Evolutionary conservation across 2,329 filamentous ascomycete genomes (phyloP).

Genomic region (Didymella sp.): DNA sequence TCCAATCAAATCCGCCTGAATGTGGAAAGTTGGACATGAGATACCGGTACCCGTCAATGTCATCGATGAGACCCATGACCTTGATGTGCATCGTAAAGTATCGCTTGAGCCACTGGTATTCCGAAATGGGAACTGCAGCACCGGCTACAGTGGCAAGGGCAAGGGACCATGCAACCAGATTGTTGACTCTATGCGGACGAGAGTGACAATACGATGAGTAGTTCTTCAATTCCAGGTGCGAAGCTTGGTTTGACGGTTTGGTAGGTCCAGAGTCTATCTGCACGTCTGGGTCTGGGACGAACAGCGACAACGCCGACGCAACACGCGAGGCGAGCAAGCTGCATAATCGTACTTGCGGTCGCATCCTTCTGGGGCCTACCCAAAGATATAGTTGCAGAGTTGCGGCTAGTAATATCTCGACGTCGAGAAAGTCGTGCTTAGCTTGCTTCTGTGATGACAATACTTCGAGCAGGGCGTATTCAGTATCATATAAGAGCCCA

Average conservation of each 20-base stretch:
- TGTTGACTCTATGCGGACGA: neutral
- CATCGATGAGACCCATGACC: neutral
- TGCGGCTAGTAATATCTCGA: neutral
- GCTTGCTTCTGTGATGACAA: neutral
- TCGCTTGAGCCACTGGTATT: neutral
- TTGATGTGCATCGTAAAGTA: neutral
- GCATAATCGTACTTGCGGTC: neutral
- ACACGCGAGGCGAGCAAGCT: neutral
- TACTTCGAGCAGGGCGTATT: neutral
- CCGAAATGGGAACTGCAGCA: neutral
- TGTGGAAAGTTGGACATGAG: neutral
- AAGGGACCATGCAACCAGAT: neutral
- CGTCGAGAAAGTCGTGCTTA: neutral
- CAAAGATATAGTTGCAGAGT: neutral
- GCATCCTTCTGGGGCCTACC: neutral
- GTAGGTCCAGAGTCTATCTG: neutral
- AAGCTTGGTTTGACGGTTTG: neutral
- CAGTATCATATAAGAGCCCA: neutral
- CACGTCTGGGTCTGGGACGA: neutral
- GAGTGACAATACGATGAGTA: neutral
- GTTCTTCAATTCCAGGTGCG: neutral
- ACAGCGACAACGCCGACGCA: neutral
- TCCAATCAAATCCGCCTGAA: neutral
- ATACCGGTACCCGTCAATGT: neutral
- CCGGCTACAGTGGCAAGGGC: neutral